Conservation (phyloP, 2,329 filamentous ascomycete genomes). For the Fusarium pininemorale region DNA sequence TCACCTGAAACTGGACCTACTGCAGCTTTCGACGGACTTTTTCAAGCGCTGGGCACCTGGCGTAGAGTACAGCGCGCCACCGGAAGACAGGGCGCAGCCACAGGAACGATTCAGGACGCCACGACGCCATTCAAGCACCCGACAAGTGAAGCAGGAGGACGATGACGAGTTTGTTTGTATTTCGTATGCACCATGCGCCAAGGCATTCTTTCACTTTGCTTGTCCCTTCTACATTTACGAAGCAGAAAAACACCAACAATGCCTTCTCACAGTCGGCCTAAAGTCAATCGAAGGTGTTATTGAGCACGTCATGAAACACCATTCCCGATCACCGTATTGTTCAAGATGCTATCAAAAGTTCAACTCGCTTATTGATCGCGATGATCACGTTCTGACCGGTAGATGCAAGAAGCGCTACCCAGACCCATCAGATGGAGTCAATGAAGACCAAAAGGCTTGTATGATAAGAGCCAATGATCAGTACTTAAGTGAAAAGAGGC, state of each 20-base stretch:
- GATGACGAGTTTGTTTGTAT: not conserved
- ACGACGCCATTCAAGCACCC: not conserved
- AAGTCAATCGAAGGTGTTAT: not conserved
- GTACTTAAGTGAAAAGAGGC: not conserved
- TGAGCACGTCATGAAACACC: not conserved
- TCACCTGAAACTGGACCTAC: not conserved
- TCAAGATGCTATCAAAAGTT: not conserved
- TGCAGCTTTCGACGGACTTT: not conserved
- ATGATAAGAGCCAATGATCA: not conserved
- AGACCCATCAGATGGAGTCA: not conserved
- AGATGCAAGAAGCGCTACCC: not conserved
- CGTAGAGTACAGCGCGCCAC: not conserved
- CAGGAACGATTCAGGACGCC: not conserved
- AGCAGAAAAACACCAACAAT: not conserved
- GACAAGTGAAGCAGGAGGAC: not conserved
- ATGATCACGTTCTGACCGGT: not conserved
- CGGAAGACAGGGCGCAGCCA: not conserved
- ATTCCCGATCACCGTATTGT: not conserved
- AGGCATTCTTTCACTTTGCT: not conserved
- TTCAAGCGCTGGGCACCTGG: not conserved
- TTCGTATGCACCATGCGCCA: fast-evolving
- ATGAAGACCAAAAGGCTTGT: not conserved
- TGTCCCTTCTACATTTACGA: not conserved
- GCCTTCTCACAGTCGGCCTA: fast-evolving
- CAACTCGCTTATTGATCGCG: not conserved